A percentile compares a stretch with the other conserved stretches of the same genome.
Evolutionary conservation across 2,329 filamentous ascomycete species (phyloP).

Genomic region (Neonectria magnoliae): DNA sequence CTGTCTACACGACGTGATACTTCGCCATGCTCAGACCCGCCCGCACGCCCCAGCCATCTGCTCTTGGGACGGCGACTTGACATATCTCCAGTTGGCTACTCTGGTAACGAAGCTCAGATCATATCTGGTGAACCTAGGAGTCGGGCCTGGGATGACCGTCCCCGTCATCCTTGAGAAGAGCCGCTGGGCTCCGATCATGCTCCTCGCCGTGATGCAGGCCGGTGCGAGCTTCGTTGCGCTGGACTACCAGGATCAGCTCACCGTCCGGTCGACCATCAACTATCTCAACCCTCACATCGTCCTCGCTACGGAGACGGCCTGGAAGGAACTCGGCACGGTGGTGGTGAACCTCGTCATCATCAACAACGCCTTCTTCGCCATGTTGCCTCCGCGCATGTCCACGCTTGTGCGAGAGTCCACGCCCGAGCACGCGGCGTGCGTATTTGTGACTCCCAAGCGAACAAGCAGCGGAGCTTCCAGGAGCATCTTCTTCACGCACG

Average conservation of each 20-base stretch:
- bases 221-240: conserved; percentile 63
- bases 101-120: conserved; percentile 52
- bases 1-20: conserved; percentile 58
- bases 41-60: conserved; percentile 54
- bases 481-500: conserved; percentile 71
- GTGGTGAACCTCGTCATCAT: conserved; percentile 54
- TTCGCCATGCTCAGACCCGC: conserved; percentile 50
- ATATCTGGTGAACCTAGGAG: conserved; percentile 61
- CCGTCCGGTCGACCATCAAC: conserved; percentile 55
- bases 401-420: conserved; percentile 47
- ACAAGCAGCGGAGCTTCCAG: conserved; percentile 55
- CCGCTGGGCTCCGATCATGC: conserved; percentile 72
- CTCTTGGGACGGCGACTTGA: conserved; percentile 57
- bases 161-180: conserved; percentile 77
- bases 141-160: conserved; percentile 65
- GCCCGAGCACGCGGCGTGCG: conserved; percentile 64
- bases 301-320: conserved; percentile 55
- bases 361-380: conserved; percentile 53
- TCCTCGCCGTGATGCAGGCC: conserved; percentile 73
- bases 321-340: conserved; percentile 51
- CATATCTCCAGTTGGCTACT: conserved; percentile 52
- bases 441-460: conserved; percentile 66
- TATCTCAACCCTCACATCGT: conserved; percentile 56
- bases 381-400: conserved; percentile 45
- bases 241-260: conserved; percentile 55